Evolutionary conservation across 371 early-diverging fungal species (phyloP).

Genomic region (Mucor circinelloides): DNA sequence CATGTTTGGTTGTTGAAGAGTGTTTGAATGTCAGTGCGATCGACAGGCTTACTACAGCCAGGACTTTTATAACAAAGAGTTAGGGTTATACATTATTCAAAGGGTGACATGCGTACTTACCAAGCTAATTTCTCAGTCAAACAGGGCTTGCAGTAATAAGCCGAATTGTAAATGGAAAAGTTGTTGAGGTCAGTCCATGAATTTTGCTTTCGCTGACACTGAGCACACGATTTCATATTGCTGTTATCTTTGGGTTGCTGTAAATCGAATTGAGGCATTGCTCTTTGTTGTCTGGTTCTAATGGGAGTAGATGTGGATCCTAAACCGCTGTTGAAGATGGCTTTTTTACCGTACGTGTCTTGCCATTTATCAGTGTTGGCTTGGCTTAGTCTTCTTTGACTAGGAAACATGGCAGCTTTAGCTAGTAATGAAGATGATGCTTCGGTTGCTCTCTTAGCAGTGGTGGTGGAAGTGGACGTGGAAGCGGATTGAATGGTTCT

Average conservation of each 20-base stretch:
- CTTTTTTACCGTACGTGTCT: slow-evolving; percentile 30
- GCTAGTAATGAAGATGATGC: background rate
- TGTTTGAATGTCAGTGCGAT: slow-evolving; percentile 6
- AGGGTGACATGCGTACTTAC: slow-evolving; percentile 5
- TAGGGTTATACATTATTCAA: background rate
- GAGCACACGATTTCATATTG: slow-evolving; percentile 14
- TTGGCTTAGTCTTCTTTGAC: slow-evolving; percentile 12
- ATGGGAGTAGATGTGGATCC: slow-evolving; percentile 9
- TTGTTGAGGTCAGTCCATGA: slow-evolving; percentile 23
- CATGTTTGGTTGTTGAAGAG: slow-evolving; percentile 10
- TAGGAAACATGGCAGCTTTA: slow-evolving; percentile 8
- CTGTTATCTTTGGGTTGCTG: slow-evolving; percentile 8
- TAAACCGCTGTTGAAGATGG: slow-evolving; percentile 18
- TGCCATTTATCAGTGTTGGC: slow-evolving; percentile 29
- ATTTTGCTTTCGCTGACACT: slow-evolving; percentile 14
- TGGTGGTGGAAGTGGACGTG: background rate
- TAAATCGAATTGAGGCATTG: slow-evolving; percentile 20
- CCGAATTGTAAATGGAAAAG: slow-evolving; percentile 20
- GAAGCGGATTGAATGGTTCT: slow-evolving; percentile 1
- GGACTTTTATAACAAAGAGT: slow-evolving; percentile 2
- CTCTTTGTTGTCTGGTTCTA: slow-evolving; percentile 9
- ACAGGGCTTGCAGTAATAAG: slow-evolving; percentile 25
- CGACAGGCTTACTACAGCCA: slow-evolving; percentile 12
- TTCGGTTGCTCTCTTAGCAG: background rate
- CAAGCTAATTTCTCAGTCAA: slow-evolving; percentile 12